Base-by-base conservation (phyloP, 306 rosid genomes). In the Trifolium subterraneum region DNA sequence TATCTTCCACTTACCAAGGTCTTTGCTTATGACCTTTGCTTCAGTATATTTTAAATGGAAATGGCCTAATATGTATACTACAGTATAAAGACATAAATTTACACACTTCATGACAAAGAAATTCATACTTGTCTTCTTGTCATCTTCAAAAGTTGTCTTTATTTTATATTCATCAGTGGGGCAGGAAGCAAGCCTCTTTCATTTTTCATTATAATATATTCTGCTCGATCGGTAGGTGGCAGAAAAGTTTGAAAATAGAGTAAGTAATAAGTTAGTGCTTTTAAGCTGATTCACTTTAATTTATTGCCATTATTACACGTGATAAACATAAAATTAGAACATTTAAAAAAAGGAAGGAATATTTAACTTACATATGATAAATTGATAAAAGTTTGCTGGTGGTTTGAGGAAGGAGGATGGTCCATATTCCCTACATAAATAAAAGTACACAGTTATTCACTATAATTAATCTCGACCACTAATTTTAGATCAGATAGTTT, bases 61-160 rank as follows among this genome's bases (percentile, higher is more conserved):
- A 42, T 42, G n/a, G 48, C 48, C 15, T 42, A 42, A 42, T 35
- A 15, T 42, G 10, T 42, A 29, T 29, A 29, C 33, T 29, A 42
- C 47, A 42, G 47, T 42, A 44, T 44, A 44, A 44, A 44, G 50
- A 44, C 16, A 44, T 44, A 44, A 13, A 13, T 44, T 13, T 44
- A 44, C 50, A 13, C 50, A 13, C 50, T 44, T 44, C 16, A 44
- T 39, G 44, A 10, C 44, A 39, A 22, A 39, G 44, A 39, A 13
- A 44, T 44, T 48, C 54, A 48, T 48, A 48, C n/a, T 48, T 48
- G 19, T 48, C 50, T 44, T 44, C 50, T 44, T 44, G 50, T 48
- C 54, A 48, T 14, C 51, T 2, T 45, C 51, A 15, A 47, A 8
- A 47, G 8, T 47, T 47, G 6, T 10, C 13, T 52, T 52, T 54